These are phyloP conservation scores for Chenopodium suecicum DNA, from an alignment of 148 eudicot genomes.

Conservation along the genomic window DNA sequence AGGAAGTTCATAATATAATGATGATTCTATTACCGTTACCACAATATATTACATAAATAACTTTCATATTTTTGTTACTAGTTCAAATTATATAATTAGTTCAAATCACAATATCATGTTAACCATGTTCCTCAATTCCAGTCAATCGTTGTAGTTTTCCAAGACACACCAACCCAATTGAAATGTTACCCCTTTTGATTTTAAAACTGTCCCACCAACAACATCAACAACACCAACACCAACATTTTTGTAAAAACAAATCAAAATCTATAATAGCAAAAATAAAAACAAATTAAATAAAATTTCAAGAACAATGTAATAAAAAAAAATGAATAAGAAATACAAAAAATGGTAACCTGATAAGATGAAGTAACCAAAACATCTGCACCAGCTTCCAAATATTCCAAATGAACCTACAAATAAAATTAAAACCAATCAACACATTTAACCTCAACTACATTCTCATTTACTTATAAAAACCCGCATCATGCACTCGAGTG, in stretches of 20 bases:
- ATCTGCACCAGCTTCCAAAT: conserved; percentile 88
- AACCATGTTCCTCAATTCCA: not conserved
- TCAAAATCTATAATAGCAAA: not conserved
- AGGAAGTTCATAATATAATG: too few relatives aligned
- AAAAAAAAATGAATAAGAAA: not conserved
- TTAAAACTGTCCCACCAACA: not conserved
- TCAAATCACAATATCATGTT: not conserved
- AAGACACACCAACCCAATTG: not conserved
- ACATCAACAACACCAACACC: not conserved
- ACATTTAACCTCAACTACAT: too few relatives aligned
- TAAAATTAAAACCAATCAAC: not conserved
- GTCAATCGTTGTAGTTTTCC: not conserved
- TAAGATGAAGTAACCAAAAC: conserved; percentile 77
- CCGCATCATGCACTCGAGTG: too few relatives aligned
- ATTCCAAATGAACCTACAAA: conserved; percentile 79
- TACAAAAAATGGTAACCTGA: conserved; percentile 49
- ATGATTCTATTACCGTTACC: too few relatives aligned
- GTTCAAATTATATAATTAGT: not conserved
- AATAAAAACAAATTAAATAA: not conserved
- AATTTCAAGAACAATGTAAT: not conserved
- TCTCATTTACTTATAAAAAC: too few relatives aligned
- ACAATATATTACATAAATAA: too few relatives aligned
- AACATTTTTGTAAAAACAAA: not conserved
- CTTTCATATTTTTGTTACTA: not conserved
- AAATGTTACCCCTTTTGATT: not conserved